Base-by-base conservation (phyloP, 805 yeast species). In the Brettanomyces bruxellensis region DNA sequence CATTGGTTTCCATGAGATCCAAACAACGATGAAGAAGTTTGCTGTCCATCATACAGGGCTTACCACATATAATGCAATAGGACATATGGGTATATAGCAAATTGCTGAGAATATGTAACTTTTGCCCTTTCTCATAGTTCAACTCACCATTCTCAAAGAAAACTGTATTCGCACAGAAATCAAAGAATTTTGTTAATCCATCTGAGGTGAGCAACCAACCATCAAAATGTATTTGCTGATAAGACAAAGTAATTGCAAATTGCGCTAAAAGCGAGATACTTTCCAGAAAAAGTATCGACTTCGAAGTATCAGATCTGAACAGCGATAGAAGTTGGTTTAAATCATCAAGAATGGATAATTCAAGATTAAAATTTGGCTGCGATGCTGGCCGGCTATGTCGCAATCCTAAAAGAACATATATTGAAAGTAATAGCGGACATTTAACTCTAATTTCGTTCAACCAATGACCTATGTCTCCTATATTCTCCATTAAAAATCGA, bases 21-120 rank as follows among this genome's bases (percentile, higher is more conserved):
- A 79, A 70, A 49, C 86, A 78, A 48, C 76, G 73, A 48, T 76
- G 78, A 38, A 82, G 59, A 35, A 86, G 66, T 25, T 73, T 66
- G 49, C 74, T 80, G 56, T 82, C 87, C 6, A 83, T 60, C 12
- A 82, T 65, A 55, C 87, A 81, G 74, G 78, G 78, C 52, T 90
- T 64, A 0, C 88, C 89, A 1, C 82, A 72, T 52, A 78, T 68
- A 11, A 81, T 73, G 57, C 88, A 79, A 54, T 75, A 71, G 28
- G 75, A 71, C 43, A 83, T 57, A 55, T 84, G 90, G 1, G 74
- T 81, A 30, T 83, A 63, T 38, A 81, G 74, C 47, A 84, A 66
- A 57, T 83, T 89, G 60, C 83, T 84, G 76, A 85, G 83, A 3
- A 83, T 69, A 43, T 90, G 67, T 50, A 76, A 72, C 24, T 76